Base-by-base conservation (phyloP, 1,284 basidiomycete species). In the Stygiomarasmius scandens region DNA sequence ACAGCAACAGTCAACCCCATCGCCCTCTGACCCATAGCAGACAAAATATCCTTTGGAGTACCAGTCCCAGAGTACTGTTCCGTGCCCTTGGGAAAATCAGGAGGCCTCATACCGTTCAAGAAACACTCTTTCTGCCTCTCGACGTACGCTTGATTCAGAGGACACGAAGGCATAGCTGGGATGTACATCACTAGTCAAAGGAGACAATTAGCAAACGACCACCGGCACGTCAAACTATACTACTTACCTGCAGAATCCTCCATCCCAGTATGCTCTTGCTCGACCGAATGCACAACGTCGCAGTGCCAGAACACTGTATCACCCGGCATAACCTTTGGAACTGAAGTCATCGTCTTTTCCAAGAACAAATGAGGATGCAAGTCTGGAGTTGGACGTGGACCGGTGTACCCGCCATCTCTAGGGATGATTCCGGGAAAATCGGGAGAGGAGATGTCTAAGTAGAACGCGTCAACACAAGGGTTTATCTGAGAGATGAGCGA, bases 261-360 rank as follows among this genome's bases (percentile, higher is more conserved):
- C 0, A 69, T 70, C 1, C 93, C 93, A 0, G 72, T 77, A 68
- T 95, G 92, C 47, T 83, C 77, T 41, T 70, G 61, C 69, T 95
- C 93, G 53, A 95, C 93, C 0, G 90, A 80, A 67, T 96, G 93
- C 2, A 95, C 79, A 11, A 89, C 81, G 69, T 94, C 90, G 64
- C 87, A 90, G 69, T 94, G 93, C 92, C 92, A 95, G 75, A 92
- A 93, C 1, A 92, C 91, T 69, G 88, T 85, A 67, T 95, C 92
- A 2, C 93, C 93, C 0, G 93, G 92, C 38, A 78, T 75, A 9
- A 93, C 90, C 58, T 78, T 80, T 0, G 90, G 90, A 9, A 90
- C 77, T 2, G 89, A 86, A 2, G 85, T 83, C 89, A 95, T 93
- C 1, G 86, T 88, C 57, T 83, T 71, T 2, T 83, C 80, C 1